Base-by-base conservation (phyloP, 306 rosid species). In the Potentilla sterilis region DNA sequence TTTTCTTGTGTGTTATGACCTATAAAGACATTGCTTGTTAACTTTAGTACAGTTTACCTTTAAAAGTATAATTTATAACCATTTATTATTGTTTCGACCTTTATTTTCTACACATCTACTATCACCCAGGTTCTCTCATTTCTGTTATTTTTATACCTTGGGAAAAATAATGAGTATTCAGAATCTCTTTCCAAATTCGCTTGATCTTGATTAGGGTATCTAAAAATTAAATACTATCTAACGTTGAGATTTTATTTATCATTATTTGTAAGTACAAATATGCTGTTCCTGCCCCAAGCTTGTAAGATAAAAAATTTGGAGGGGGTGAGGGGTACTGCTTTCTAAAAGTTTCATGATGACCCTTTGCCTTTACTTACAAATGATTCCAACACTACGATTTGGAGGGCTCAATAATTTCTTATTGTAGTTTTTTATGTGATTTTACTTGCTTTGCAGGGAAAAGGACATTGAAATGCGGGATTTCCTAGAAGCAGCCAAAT, bases 401-500 rank as follows among this genome's bases (percentile, higher is more conserved):
- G 28, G 28, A 28, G 28, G 28, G 40, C 14, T 40, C 4, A 55
- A 59, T 35, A 41, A 58, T 5, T 43, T 58, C 32, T 58, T 28
- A 38, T 24, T 28, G 0, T 43, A 24, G 32, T 58, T 59, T 28
- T 13, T 43, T 6, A 0, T 24, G 2, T 18, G 3, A 1, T 67
- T 69, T 28, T 13, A 9, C 41, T 57, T 72, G 2, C 34, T 69
- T 73, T 79, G 11, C 92, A 95, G 98, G 85, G 97, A 92, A 81
- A 95, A 92, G 86, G 96, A 92, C 69, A 85, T 82, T 43, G 93
- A 87, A 81, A 92, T 96, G 19, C 34, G 75, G 46, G 88, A 90
- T 16, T 95, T 92, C 76, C n/a, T 92, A 16, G 97, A 90, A 73
- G 90, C 87, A 73, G 93, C 98, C 64, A 89, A 87, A 81, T 88